Base-by-base conservation (phyloP, 2,329 filamentous ascomycete genomes). In the Truncatella angustata region DNA sequence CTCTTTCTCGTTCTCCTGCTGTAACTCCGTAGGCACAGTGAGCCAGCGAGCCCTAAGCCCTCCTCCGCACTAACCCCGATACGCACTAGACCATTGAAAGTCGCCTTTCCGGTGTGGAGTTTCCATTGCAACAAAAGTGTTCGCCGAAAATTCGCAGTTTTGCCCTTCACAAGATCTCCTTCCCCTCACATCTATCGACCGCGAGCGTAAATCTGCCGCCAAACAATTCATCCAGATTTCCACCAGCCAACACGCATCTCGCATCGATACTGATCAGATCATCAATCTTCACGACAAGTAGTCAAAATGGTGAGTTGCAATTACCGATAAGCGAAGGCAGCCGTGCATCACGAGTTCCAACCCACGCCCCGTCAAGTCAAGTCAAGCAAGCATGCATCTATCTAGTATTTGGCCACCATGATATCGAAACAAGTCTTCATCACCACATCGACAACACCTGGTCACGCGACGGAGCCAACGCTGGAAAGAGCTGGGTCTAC, bases 241-340 rank as follows among this genome's bases (percentile, higher is more conserved):
- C 70, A 73, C 73, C 73, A 75, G 74, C 65, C 69, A 73, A 71
- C 66, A 65, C 68, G 60, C 67, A 64, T 68, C 74, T 79, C 77
- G 74, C 76, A 64, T 72, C 67, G 65, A 66, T 66, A 69, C 65
- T 60, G 61, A 65, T 59, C 66, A 69, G 69, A 68, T 58, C 66
- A 71, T 55, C 58, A 49, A 61, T 60, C 55, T 59, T 68, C 66
- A 70, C 69, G 65, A 70, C 69, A 77, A 78, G 79, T 73, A 80
- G 77, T 78, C 83, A 87, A 85, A 73, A 87, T 87, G 84, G 84
- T 87, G 81, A 84, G 83, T 69, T 34, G n/a, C 39, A 58, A 43
- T 14, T 23, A 28, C 21, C 12, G 28, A 28, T 23, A 28, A 23
- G n/a, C n/a, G n/a, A n/a, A n/a, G n/a, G n/a, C n/a, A n/a, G n/a